Percentiles rank a stretch among this genome's conserved stretches.
phyloP scores from a whole-genome alignment of 2,329 filamentous ascomycete genomes.

The Teratosphaeria viscida region DNA sequence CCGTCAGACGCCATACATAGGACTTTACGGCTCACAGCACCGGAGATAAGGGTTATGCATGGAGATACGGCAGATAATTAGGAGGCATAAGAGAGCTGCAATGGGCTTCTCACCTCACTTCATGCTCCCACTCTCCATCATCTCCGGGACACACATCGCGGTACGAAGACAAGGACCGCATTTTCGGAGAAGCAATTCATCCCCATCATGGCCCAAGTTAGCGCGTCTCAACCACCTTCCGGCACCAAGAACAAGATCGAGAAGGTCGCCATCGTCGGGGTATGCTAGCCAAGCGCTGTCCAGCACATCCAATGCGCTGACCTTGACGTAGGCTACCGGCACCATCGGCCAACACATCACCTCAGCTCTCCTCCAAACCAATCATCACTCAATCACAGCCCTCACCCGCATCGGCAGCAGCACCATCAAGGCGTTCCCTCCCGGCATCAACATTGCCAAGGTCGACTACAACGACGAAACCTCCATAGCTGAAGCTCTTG shows the following conservation, averaged over 20 bases:
- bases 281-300: neutral
- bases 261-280: neutral
- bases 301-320: neutral
- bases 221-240: neutral
- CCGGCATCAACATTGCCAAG: constrained; percentile 28
- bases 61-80: neutral
- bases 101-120: neutral
- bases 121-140: too few relatives aligned
- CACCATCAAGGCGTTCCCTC: constrained; percentile 28
- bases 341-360: constrained; percentile 30
- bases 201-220: neutral
- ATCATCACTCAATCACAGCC: constrained; percentile 41
- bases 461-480: constrained; percentile 40
- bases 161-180: neutral
- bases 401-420: constrained; percentile 31
- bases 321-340: constrained; percentile 14
- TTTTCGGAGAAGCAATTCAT: neutral
- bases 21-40: neutral
- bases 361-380: constrained; percentile 32
- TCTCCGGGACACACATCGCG: too few relatives aligned
- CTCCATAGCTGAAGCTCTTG: constrained; percentile 25
- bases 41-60: neutral
- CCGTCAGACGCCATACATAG: neutral
- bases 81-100: neutral
- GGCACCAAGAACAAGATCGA: neutral